Evolutionary conservation across 2,329 filamentous ascomycete genomes (phyloP).

Genomic region (Apiospora hydei): DNA sequence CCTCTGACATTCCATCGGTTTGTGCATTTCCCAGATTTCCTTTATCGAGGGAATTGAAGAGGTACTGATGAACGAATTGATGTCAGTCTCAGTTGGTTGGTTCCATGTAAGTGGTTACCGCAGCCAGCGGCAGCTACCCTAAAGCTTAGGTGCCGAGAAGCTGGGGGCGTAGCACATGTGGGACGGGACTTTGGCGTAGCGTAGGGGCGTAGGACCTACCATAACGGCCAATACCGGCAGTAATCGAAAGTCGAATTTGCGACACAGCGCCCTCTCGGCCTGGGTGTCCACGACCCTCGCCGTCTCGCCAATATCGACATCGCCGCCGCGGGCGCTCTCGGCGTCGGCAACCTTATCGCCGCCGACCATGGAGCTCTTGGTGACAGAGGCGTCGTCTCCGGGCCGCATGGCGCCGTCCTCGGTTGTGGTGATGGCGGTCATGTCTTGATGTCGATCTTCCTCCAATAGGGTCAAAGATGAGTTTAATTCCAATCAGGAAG

Average conservation of each 20-base stretch:
- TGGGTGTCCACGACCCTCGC: conserved; percentile 45
- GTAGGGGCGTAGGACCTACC: conserved; percentile 39
- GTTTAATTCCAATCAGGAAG: not conserved
- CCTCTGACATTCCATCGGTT: conserved; percentile 57
- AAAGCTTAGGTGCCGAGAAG: conserved; percentile 12
- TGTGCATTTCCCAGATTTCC: conserved; percentile 64
- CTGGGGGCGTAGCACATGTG: not conserved
- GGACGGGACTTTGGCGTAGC: not conserved
- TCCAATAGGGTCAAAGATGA: not conserved
- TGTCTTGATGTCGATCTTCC: too few species aligned
- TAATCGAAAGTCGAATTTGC: conserved; percentile 62
- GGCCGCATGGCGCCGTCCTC: not conserved
- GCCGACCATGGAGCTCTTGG: not conserved
- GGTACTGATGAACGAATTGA: conserved; percentile 38
- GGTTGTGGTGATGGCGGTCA: not conserved
- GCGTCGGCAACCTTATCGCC: conserved; percentile 30
- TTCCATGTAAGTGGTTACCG: not conserved
- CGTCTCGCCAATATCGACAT: conserved; percentile 45
- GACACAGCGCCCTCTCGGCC: conserved; percentile 58
- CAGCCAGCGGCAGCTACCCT: not conserved
- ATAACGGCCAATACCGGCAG: conserved; percentile 62
- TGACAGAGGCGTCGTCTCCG: not conserved
- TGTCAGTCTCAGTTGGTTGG: not conserved
- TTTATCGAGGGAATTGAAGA: conserved; percentile 58
- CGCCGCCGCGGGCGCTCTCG: conserved; percentile 33